These are phyloP conservation scores for Aspergillus niger DNA, from an alignment of 2,329 filamentous ascomycete species.

Conservation along the genomic window DNA sequence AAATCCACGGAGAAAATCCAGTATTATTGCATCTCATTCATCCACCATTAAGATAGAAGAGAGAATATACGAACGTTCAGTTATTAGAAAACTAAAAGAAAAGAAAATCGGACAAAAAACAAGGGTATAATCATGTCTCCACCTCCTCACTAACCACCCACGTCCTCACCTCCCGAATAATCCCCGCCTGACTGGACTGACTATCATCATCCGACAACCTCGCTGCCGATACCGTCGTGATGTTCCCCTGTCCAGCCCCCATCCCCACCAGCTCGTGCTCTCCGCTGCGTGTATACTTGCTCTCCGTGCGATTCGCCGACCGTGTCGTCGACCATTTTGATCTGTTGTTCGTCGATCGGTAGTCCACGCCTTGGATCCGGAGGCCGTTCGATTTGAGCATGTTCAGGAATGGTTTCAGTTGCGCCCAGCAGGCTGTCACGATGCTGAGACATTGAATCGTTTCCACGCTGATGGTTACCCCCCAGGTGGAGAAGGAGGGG, in stretches of 20 bases:
- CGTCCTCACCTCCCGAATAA: slow-evolving; percentile 21
- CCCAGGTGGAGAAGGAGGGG: slow-evolving; percentile 22
- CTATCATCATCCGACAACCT: slow-evolving; percentile 21
- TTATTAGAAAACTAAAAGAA: neutral
- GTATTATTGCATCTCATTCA: no score
- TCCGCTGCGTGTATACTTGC: neutral
- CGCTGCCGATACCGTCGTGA: slow-evolving; percentile 16
- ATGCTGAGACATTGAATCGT: slow-evolving; percentile 28
- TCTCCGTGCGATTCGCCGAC: neutral
- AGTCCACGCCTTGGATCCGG: slow-evolving; percentile 18
- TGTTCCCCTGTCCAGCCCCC: slow-evolving; percentile 6
- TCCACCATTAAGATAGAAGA: no score
- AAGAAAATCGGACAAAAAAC: neutral
- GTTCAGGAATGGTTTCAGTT: slow-evolving; percentile 25
- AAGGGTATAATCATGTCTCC: neutral
- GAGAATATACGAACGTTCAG: neutral
- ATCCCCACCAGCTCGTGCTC: slow-evolving; percentile 7
- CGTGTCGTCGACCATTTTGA: neutral
- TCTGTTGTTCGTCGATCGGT: neutral
- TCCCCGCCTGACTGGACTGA: slow-evolving; percentile 22
- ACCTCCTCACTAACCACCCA: slow-evolving; percentile 16
- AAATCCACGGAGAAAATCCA: neutral
- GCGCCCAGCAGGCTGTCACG: slow-evolving; percentile 27
- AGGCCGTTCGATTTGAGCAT: slow-evolving; percentile 25
- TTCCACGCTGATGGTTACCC: slow-evolving; percentile 21